phyloP scores from a whole-genome alignment of 352 stramenopile genomes.

The Hyaloperonospora brassicae region DNA sequence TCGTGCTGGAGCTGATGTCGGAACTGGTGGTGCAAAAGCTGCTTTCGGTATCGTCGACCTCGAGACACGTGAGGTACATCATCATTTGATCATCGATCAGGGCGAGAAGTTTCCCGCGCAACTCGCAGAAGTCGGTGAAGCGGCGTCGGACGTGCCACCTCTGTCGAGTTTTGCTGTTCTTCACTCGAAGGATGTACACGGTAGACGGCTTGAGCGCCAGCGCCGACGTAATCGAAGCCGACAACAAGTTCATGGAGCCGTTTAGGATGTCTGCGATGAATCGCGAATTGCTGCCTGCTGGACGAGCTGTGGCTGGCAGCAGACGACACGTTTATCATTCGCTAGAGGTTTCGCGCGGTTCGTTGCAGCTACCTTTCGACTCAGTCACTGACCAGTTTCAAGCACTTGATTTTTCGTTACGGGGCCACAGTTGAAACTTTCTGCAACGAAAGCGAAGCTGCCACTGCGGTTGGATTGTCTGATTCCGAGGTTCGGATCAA shows the following conservation, averaged over 20 bases:
- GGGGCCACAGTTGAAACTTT: background rate
- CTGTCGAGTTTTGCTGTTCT: conserved; percentile 33
- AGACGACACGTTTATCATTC: background rate
- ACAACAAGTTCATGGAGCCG: conserved; percentile 38
- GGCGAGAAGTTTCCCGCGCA: conserved; percentile 56
- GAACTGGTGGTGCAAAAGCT: conserved; percentile 15
- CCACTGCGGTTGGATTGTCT: too few species aligned
- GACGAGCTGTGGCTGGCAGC: background rate
- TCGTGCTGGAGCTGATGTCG: conserved; percentile 15
- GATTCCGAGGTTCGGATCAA: too few species aligned
- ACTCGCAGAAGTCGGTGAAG: conserved; percentile 69
- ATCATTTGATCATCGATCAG: conserved; percentile 44
- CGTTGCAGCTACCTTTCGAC: conserved; percentile 12
- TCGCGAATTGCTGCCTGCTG: conserved; percentile 13
- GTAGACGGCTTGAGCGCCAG: conserved; percentile 67
- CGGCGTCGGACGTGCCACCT: conserved; percentile 62
- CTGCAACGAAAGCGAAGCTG: too few species aligned
- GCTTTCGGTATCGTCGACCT: conserved; percentile 14
- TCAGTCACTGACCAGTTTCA: conserved; percentile 12
- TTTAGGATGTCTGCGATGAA: conserved; percentile 29
- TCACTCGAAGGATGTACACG: conserved; percentile 60
- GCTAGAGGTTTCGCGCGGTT: conserved; percentile 15
- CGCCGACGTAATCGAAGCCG: conserved; percentile 53
- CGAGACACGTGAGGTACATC: conserved; percentile 19
- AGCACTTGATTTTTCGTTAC: conserved; percentile 16